Percentiles rank a stretch among this genome's conserved stretches.
Evolutionary conservation across 2,329 filamentous ascomycete species (phyloP).

Genomic region (Triangularia setosa): DNA sequence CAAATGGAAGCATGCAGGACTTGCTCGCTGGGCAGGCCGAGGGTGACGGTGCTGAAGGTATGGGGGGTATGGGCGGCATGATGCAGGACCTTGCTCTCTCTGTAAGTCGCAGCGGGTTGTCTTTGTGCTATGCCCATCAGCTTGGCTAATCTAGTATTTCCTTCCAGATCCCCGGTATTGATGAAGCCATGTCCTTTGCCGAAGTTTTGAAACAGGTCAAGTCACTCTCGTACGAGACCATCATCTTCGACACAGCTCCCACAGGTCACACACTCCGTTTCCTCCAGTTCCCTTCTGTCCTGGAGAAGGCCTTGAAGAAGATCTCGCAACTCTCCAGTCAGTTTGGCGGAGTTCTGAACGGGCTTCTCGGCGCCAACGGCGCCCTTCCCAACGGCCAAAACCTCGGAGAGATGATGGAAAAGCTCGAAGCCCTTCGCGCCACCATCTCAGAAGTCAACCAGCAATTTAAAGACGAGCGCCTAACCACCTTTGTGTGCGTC

Average conservation of each 20-base stretch:
- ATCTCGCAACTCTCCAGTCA: slow-evolving; percentile 89
- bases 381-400: slow-evolving; percentile 85
- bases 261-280: slow-evolving; percentile 98
- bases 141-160: neutral
- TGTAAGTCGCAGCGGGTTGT: slow-evolving; percentile 47
- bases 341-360: slow-evolving; percentile 93
- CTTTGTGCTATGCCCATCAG: neutral
- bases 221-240: slow-evolving; percentile 96
- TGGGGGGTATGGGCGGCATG: slow-evolving; percentile 81
- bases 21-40: slow-evolving; percentile 74
- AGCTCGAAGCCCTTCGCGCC: slow-evolving; percentile 88
- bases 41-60: slow-evolving; percentile 60
- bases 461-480: slow-evolving; percentile 94
- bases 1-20: slow-evolving; percentile 96
- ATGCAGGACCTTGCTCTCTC: slow-evolving; percentile 98
- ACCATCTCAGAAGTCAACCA: slow-evolving; percentile 95
- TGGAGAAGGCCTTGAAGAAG: slow-evolving; percentile 98
- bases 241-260: slow-evolving; percentile 97
- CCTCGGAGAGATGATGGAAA: slow-evolving; percentile 85
- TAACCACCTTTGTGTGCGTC: slow-evolving; percentile 97
- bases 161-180: slow-evolving; percentile 89
- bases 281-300: slow-evolving; percentile 94
- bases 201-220: slow-evolving; percentile 99
- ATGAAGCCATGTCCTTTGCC: slow-evolving; percentile 99
- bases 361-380: slow-evolving; percentile 70